Base-by-base conservation (phyloP, 176 grass and related monocot species). In the Phragmites australis region DNA sequence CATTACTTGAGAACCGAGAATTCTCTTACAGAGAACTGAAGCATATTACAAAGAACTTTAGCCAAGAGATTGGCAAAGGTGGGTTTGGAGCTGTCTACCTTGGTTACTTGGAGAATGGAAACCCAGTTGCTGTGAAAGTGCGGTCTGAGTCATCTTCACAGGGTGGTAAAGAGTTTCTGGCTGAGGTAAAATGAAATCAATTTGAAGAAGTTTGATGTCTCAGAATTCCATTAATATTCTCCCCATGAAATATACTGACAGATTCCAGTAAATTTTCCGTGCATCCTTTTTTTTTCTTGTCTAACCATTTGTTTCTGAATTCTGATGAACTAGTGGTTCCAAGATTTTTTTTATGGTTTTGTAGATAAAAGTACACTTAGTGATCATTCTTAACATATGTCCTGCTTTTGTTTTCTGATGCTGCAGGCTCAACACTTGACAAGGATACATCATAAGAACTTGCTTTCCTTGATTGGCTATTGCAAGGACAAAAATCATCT, bases 361-460 rank as follows among this genome's bases (percentile, higher is more conserved):
- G 7, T 52, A 78, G 18, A 53, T 64, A 22, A 29, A 84, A 63
- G 22, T 32, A 63, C 21, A 54, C 57, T 65, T 67, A 43, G 6
- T 43, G 53, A 72, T 4, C 12, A 72, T 71, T 79, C 13, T 64
- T 49, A 55, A 42, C 5, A 58, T 26, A 55, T 27, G 5, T 3
- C 57, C 14, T 68, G 62, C 10, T 66, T 22, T 57, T 37, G 27
- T 40, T 48, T 37, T 52, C 25, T 72, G 19, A 77, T 74, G 43
- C 66, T 88, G 37, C 68, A 90, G 93, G 89, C 81, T 62, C 74
- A 77, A 19, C 79, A 84, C 65, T 75, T 91, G 72, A 74, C 78
- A 49, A 89, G 87, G 65, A 82, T 94, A 81, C 89, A 89, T 74
- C 93, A 89, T 63, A 94, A 87, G 32, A 88, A 89, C 50, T 83